phyloP scores from a whole-genome alignment of 768 basidiomycete species.

The Russula compacta region DNA sequence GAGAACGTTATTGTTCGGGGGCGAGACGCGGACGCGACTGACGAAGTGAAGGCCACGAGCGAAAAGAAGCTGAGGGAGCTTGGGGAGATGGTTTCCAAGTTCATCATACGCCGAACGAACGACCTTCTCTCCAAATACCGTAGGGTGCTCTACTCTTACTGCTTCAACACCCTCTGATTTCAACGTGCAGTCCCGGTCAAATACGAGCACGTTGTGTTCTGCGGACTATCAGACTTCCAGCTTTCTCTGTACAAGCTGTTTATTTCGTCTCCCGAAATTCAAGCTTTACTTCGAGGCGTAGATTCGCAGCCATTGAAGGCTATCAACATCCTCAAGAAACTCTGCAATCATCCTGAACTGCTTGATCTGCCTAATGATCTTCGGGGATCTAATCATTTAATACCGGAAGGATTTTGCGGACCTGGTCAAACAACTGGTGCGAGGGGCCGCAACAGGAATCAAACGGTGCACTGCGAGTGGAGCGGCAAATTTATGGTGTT shows the following conservation, averaged over 20 bases:
- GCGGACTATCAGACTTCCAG: constrained; percentile 76
- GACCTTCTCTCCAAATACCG: constrained; percentile 91
- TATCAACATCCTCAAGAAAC: constrained; percentile 88
- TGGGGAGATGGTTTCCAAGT: constrained; percentile 77
- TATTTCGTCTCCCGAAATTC: constrained; percentile 88
- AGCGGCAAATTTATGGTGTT: constrained; percentile 88
- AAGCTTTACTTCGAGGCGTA: constrained; percentile 74
- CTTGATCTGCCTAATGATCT: constrained; percentile 80
- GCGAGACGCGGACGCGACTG: constrained; percentile 80
- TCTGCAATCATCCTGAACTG: constrained; percentile 92
- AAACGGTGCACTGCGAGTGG: constrained; percentile 66
- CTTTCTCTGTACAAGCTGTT: constrained; percentile 80
- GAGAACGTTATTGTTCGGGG: constrained; percentile 88
- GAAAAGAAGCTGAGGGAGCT: constrained; percentile 91
- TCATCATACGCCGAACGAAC: constrained; percentile 92
- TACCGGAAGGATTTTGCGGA: constrained; percentile 75
- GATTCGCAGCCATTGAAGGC: constrained; percentile 94
- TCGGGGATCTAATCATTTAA: constrained; percentile 66
- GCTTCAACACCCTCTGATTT: not conserved
- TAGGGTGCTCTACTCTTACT: constrained; percentile 33
- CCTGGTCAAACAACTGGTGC: constrained; percentile 31
- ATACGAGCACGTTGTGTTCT: constrained; percentile 97
- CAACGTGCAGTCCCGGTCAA: constrained; percentile 80
- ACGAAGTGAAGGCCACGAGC: constrained; percentile 64
- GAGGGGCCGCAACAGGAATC: constrained; percentile 36